These are phyloP conservation scores for Nothophaeocryptopus gaeumannii DNA, from an alignment of 2,329 filamentous ascomycete genomes.

Conservation along the genomic window DNA sequence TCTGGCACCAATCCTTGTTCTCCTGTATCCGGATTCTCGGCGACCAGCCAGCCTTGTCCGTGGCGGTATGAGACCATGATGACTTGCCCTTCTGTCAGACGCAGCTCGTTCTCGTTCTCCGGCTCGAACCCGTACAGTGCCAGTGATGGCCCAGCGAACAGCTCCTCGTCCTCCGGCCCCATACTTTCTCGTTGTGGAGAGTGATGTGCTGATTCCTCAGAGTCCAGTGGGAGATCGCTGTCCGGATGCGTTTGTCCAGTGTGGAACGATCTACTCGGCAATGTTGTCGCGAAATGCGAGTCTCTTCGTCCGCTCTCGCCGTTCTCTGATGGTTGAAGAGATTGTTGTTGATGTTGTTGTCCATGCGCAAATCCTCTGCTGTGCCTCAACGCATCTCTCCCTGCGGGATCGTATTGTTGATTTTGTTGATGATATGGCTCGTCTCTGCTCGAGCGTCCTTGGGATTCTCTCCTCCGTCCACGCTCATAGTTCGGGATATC, in stretches of 20 bases:
- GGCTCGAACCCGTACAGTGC: conserved; percentile 92
- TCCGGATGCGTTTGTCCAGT: conserved; percentile 23
- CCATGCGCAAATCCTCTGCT: conserved; percentile 33
- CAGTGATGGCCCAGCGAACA: conserved; percentile 95
- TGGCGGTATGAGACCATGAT: conserved; percentile 96
- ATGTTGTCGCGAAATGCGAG: conserved; percentile 50
- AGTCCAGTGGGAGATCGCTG: conserved; percentile 31
- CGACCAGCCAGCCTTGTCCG: conserved; percentile 95
- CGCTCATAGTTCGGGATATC: conserved; percentile 80
- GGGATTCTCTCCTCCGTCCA: conserved; percentile 40
- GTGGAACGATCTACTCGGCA: conserved; percentile 28
- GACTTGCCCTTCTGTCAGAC: conserved; percentile 88
- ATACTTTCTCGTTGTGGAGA: conserved; percentile 30
- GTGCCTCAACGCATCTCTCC: conserved; percentile 30
- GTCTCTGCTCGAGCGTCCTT: conserved; percentile 44
- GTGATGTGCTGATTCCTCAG: conserved; percentile 24
- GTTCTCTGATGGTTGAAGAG: conserved; percentile 27
- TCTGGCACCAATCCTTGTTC: conserved; percentile 95
- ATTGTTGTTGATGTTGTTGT: too few relatives aligned
- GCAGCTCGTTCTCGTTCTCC: conserved; percentile 95
- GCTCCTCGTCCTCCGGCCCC: conserved; percentile 75
- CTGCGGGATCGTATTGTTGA: conserved; percentile 29
- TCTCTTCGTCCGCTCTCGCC: conserved; percentile 39
- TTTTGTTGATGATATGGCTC: conserved; percentile 35
- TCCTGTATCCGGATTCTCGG: conserved; percentile 88